Conservation (phyloP, 2,329 filamentous ascomycete species). For the Davidsoniella neocaledoniae region DNA sequence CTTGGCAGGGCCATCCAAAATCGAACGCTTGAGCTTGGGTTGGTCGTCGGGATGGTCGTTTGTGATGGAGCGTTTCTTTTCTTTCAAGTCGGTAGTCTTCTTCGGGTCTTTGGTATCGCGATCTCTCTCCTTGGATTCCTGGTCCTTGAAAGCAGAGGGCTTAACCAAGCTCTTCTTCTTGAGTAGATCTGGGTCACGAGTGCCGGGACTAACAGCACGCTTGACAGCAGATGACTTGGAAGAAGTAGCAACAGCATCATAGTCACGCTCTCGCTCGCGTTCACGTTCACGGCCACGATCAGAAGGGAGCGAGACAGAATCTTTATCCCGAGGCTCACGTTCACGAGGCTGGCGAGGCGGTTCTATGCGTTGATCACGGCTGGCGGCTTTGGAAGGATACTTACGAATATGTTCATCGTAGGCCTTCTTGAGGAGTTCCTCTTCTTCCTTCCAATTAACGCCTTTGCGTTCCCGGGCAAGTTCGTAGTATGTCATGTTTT, state of each 20-base stretch:
- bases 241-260: conserved; percentile 13
- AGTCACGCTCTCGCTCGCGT: conserved; percentile 20
- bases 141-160: conserved; percentile 26
- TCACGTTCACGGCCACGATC: conserved; percentile 27
- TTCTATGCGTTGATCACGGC: conserved; percentile 2
- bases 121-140: conserved; percentile 26
- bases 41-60: conserved; percentile 30
- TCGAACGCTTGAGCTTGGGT: conserved; percentile 29
- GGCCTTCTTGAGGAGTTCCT: conserved; percentile 59
- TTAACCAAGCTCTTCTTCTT: conserved; percentile 24
- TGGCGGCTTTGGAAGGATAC: conserved; percentile 25
- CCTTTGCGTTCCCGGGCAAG: conserved; percentile 69
- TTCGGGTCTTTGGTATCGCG: conserved; percentile 17
- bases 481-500: conserved; percentile 71
- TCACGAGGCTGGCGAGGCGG: conserved; percentile 14
- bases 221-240: conserved; percentile 21
- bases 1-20: conserved; percentile 21
- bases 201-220: conserved; percentile 4
- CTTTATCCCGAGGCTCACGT: conserved; percentile 19
- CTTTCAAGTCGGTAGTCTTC: conserved; percentile 27
- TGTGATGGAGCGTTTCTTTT: conserved; percentile 31
- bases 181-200: conserved; percentile 2
- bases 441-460: conserved; percentile 80
- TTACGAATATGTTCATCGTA: conserved; percentile 48
- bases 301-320: neutral